A percentile compares a stretch with the other conserved stretches of the same genome.
Conservation (phyloP, 495 filamentous ascomycete species). For the Darksidea phi region DNA sequence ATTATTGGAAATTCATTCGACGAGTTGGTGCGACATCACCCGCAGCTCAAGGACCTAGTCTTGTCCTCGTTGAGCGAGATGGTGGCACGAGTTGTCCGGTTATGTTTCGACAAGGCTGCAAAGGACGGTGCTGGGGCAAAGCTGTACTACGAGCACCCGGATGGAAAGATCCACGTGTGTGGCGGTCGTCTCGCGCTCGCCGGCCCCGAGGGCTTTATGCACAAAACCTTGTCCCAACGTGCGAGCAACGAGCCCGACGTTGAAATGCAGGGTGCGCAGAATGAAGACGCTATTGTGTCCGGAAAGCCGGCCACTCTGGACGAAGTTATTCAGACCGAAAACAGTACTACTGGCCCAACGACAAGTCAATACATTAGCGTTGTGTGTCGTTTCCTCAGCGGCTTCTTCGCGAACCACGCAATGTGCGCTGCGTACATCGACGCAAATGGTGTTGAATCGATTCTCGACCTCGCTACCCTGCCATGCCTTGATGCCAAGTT, state of each 20-base stretch:
- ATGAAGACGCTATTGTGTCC: not conserved
- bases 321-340: slow-evolving; percentile 38
- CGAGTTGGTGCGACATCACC: slow-evolving; percentile 92
- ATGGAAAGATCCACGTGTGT: slow-evolving; percentile 54
- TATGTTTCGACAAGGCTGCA: slow-evolving; percentile 67
- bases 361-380: slow-evolving; percentile 70
- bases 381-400: slow-evolving; percentile 69
- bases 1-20: slow-evolving; percentile 83
- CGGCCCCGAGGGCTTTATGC: slow-evolving; percentile 32
- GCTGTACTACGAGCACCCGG: slow-evolving; percentile 61
- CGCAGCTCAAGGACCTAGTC: slow-evolving; percentile 72
- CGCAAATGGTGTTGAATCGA: slow-evolving; percentile 73
- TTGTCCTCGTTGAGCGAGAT: slow-evolving; percentile 78
- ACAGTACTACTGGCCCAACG: slow-evolving; percentile 52
- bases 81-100: slow-evolving; percentile 69
- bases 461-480: slow-evolving; percentile 80
- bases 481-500: slow-evolving; percentile 76
- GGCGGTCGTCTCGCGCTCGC: slow-evolving; percentile 45
- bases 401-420: slow-evolving; percentile 72
- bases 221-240: slow-evolving; percentile 3
- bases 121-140: slow-evolving; percentile 73
- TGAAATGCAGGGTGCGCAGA: slow-evolving; percentile 32
- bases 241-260: slow-evolving; percentile 18
- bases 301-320: slow-evolving; percentile 17
- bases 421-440: slow-evolving; percentile 75